phyloP scores from a whole-genome alignment of 768 basidiomycete genomes.

The Tulasnella sp. region DNA sequence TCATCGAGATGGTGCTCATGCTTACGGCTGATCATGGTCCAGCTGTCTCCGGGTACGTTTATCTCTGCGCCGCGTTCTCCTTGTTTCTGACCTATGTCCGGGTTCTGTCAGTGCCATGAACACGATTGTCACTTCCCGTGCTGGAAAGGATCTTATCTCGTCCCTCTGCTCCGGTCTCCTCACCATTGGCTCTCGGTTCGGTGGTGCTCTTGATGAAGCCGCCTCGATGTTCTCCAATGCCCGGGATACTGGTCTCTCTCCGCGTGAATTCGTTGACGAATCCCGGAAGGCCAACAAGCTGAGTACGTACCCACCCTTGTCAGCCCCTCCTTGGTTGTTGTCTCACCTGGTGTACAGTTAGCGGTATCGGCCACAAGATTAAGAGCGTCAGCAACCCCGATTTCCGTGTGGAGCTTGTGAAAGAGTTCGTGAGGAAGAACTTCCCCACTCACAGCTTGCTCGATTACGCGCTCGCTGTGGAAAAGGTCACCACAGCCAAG shows the following conservation, averaged over 20 bases:
- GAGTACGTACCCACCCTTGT: constrained; percentile 38
- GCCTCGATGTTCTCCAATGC: constrained; percentile 91
- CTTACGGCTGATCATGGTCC: constrained; percentile 97
- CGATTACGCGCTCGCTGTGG: constrained; percentile 91
- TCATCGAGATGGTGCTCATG: constrained; percentile 99
- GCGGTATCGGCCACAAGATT: constrained; percentile 99
- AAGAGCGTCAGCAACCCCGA: constrained; percentile 97
- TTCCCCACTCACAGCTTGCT: constrained; percentile 91
- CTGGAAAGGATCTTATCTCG: constrained; percentile 98
- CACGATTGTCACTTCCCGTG: constrained; percentile 96
- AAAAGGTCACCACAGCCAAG: constrained; percentile 95
- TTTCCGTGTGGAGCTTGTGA: constrained; percentile 82
- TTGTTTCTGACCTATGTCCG: background rate
- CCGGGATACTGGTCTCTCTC: constrained; percentile 80
- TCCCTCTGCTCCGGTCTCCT: constrained; percentile 91
- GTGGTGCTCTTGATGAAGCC: constrained; percentile 97
- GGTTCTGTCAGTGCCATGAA: constrained; percentile 74
- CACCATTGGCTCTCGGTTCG: constrained; percentile 96
- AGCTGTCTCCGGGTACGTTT: constrained; percentile 64
- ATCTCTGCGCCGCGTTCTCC: background rate
- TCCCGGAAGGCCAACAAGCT: constrained; percentile 89
- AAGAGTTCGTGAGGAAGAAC: constrained; percentile 89
- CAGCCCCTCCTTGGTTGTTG: constrained; percentile 20
- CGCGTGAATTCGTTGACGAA: constrained; percentile 95
- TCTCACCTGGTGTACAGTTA: constrained; percentile 42